Evolutionary conservation across 257 asterid species (phyloP), one percentile per base, ranked within the genome.

Genomic region (Plantago major): DNA sequence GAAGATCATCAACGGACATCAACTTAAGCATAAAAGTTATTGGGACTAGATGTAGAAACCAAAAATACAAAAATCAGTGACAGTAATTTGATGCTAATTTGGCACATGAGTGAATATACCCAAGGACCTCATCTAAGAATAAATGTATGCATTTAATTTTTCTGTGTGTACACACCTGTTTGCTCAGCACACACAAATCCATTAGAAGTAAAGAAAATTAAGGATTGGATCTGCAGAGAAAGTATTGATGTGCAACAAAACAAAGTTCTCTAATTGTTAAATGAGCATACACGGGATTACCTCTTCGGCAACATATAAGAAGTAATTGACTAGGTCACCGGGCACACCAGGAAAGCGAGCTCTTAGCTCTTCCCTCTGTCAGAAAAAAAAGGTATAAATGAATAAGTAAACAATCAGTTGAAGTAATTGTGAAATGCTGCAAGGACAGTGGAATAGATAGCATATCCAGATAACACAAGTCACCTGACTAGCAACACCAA

Each of bases 261-360:
- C 40, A 16, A 18, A 19, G 13, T 15, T 50, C 37, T 50, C 12
- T 43, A 1, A 50, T 22, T 44, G 16, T 13, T 30, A 11, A 56
- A 69, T 11, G 14, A 11, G 49, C 14, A 59, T 50, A 44, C 48
- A 58, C 1, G 6, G 17, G 14, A 50, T 64, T 77, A 90, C 97
- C 96, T 93, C 99, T 80, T 93, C 99, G 2, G 97, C 99, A 42
- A 93, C 97, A 67, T 89, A 89, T 30, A 89, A 55, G 74, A 93
- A 93, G 81, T 70, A 84, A 77, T 89, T 93, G 62, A 93, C 99
- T 65, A 93, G 99, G 78, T 93, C 99, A 55, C 87, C 96, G 15
- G 99, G 99, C 33, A 93, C 87, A 76, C 99, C 99, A 61, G 99
- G 99, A 74, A 93, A 93, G 67, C 99, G 99, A 68, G 99, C 99